A percentile compares a stretch with the other conserved stretches of the same genome.
These are phyloP conservation scores for Podospora pseudoanserina DNA, from an alignment of 495 filamentous ascomycete species.

Conservation along the genomic window DNA sequence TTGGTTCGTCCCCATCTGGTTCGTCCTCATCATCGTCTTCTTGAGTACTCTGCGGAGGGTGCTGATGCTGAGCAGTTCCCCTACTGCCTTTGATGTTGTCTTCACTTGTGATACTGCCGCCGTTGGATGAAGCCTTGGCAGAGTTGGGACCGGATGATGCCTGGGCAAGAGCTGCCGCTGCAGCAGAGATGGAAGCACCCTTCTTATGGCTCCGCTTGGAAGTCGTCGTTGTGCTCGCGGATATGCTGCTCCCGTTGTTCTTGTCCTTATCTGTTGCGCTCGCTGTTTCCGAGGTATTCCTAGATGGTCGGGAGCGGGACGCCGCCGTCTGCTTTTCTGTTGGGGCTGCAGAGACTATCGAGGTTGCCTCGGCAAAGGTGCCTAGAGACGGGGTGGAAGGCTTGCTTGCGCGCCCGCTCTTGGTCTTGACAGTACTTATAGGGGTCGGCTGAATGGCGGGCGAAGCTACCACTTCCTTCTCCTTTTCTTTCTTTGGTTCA, in stretches of 20 bases:
- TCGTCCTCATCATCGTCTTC: slow-evolving; percentile 46
- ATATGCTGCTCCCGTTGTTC: slow-evolving; percentile 24
- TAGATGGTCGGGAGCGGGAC: slow-evolving; percentile 26
- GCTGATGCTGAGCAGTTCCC: slow-evolving; percentile 13
- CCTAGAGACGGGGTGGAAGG: slow-evolving; percentile 57
- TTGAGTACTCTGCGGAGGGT: slow-evolving; percentile 27
- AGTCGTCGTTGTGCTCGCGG: slow-evolving; percentile 18
- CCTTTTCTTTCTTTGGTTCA: slow-evolving; percentile 23
- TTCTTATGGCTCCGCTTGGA: slow-evolving; percentile 72
- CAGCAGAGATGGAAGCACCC: slow-evolving; percentile 44
- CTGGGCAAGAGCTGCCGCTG: slow-evolving; percentile 17
- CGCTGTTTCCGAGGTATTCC: slow-evolving; percentile 19
- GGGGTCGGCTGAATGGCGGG: slow-evolving; percentile 31
- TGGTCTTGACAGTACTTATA: slow-evolving; percentile 42
- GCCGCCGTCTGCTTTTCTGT: slow-evolving; percentile 4
- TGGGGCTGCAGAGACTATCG: slow-evolving; percentile 23
- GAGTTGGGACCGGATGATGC: background rate
- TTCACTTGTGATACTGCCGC: background rate
- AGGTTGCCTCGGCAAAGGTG: slow-evolving; percentile 47
- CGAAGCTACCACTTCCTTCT: slow-evolving; percentile 29
- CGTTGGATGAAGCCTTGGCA: background rate
- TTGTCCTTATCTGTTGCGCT: slow-evolving; percentile 1
- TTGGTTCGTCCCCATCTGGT: slow-evolving; percentile 74
- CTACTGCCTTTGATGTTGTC: slow-evolving; percentile 28
- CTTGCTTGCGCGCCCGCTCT: slow-evolving; percentile 59